A percentile compares a stretch with the other conserved stretches of the same genome.
These are phyloP conservation scores for Colletotrichum sp. DNA, from an alignment of 2,329 filamentous ascomycete genomes.

Conservation along the genomic window DNA sequence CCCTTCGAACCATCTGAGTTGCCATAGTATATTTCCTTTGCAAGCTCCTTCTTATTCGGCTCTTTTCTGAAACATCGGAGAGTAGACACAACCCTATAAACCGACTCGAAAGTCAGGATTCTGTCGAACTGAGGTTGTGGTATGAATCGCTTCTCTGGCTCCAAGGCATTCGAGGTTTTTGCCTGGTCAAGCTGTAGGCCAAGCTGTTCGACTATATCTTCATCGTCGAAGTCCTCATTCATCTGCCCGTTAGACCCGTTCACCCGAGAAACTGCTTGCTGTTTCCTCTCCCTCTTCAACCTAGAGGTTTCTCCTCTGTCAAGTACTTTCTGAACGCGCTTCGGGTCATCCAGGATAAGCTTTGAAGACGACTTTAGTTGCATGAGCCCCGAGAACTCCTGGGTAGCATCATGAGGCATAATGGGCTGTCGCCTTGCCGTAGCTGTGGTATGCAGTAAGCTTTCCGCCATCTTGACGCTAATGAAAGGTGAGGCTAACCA, in stretches of 20 bases:
- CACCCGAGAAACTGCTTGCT: accelerated
- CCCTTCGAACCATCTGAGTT: neutral
- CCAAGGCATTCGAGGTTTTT: neutral
- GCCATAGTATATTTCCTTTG: neutral
- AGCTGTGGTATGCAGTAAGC: neutral
- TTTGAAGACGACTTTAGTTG: neutral
- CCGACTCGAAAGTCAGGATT: neutral
- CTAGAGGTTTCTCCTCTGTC: neutral
- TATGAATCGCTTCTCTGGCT: neutral
- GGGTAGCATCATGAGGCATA: neutral
- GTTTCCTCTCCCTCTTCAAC: neutral
- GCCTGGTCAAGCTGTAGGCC: neutral
- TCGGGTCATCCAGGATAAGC: neutral
- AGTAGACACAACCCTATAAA: neutral
- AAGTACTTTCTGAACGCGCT: neutral
- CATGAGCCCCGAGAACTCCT: neutral
- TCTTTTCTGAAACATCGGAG: neutral
- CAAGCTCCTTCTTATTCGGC: neutral
- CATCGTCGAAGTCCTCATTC: neutral
- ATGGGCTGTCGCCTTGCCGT: neutral
- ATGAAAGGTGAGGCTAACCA: neutral
- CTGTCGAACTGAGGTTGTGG: neutral
- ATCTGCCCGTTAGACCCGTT: neutral
- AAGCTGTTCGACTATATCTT: neutral
- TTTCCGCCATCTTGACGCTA: neutral